Conservation (phyloP, 768 basidiomycete genomes). For the Clavulina sp. region DNA sequence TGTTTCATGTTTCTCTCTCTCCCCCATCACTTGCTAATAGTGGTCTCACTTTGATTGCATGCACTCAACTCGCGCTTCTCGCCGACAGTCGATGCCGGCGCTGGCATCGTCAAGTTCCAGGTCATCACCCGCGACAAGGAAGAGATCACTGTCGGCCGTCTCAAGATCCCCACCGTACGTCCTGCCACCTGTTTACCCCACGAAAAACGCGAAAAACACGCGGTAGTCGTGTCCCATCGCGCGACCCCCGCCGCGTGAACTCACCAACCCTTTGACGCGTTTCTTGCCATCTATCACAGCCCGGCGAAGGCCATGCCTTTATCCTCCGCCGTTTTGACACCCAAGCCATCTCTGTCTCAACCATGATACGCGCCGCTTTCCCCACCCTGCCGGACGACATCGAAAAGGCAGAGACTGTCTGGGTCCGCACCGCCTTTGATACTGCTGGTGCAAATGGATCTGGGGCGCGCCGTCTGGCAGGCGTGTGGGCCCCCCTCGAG, state of each 20-base stretch:
- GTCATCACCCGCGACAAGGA: constrained; percentile 23
- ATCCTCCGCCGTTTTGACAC: constrained; percentile 90
- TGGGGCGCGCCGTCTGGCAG: constrained; percentile 60
- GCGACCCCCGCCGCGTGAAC: background rate
- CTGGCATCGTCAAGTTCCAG: constrained; percentile 22
- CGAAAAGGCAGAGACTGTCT: constrained; percentile 63
- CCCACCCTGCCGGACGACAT: constrained; percentile 59
- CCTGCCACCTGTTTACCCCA: too few relatives aligned
- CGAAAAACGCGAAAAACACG: too few relatives aligned
- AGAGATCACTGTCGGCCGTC: constrained; percentile 24
- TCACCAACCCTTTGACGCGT: background rate
- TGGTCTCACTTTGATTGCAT: too few relatives aligned
- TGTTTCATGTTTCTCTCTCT: too few relatives aligned
- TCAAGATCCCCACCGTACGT: constrained; percentile 24
- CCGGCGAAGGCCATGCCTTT: constrained; percentile 69
- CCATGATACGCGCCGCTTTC: constrained; percentile 93
- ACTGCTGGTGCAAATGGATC: constrained; percentile 54
- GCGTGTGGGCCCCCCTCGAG: constrained; percentile 62
- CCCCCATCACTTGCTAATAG: too few relatives aligned
- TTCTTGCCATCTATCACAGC: constrained; percentile 23
- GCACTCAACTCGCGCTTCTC: too few relatives aligned
- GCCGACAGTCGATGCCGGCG: background rate
- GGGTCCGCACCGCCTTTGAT: constrained; percentile 70
- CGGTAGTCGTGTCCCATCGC: too few relatives aligned
- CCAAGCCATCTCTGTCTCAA: constrained; percentile 77